These are phyloP conservation scores for Neurospora sp. DNA, from an alignment of 495 filamentous ascomycete species.

Conservation along the genomic window DNA sequence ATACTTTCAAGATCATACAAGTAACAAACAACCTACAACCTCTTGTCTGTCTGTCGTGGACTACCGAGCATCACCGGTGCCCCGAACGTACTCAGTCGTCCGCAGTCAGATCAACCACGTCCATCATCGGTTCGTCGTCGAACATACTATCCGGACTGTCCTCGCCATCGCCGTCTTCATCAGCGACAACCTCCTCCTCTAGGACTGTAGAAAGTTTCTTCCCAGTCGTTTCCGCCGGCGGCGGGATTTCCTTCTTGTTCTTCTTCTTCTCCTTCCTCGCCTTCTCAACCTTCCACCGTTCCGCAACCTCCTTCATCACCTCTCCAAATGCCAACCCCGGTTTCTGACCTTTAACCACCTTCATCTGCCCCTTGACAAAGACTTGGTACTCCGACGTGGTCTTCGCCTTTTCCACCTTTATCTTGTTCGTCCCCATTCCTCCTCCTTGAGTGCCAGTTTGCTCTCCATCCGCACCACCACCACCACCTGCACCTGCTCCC, in stretches of 20 bases:
- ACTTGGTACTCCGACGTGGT: constrained; percentile 46
- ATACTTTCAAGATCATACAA: neutral
- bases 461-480: neutral
- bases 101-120: constrained; percentile 8
- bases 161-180: neutral
- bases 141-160: neutral
- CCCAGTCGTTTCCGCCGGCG: neutral
- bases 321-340: constrained; percentile 47
- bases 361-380: constrained; percentile 59
- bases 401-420: neutral
- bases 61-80: neutral
- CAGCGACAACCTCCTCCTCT: constrained; percentile 1
- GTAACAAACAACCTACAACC: neutral
- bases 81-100: neutral
- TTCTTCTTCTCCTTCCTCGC: constrained; percentile 3
- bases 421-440: neutral
- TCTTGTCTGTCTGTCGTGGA: neutral
- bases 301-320: constrained; percentile 50
- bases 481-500: too few relatives aligned
- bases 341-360: constrained; percentile 41
- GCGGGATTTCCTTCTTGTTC: neutral
- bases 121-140: constrained; percentile 9
- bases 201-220: neutral
- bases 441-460: too few relatives aligned
- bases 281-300: constrained; percentile 30